Evolutionary conservation across 2,329 filamentous ascomycete genomes (phyloP), one percentile per base, ranked within the genome.

Genomic region (Sporothrix pallida): DNA sequence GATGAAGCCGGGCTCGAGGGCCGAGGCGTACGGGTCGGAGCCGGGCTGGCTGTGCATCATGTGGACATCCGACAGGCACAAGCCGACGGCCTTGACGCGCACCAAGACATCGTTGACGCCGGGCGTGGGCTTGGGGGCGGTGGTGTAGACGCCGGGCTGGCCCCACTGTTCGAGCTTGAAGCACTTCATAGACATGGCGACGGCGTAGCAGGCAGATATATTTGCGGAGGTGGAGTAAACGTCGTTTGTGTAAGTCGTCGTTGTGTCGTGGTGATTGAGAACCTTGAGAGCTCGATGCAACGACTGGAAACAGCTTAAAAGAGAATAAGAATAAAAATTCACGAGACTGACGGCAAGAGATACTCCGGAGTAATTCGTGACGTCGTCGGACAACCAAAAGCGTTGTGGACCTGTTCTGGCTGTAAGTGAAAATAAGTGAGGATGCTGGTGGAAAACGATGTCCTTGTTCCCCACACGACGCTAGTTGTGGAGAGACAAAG

Each of bases 1-100:
- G 4, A 67, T 72, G 20, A 63, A 71, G 12, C 26, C 42, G 20
- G 42, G 54, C n/a, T 71, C 56, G 0, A 71, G 42, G 6, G 13
- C 70, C 1, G 17, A 17, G 13, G 70, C 70, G 37, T 37, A 71
- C 6, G 70, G 70, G 13, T 71, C 70, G 6, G 56, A 50, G 17
- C 70, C 70, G 54, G 70, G 54, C 15, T 48, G 4, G 70, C 54
- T 62, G 70, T 63, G 70, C 54, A 71, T 50, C 70, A 71, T 71
- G 56, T 71, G 70, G 15, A 71, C 23, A 42, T 71, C 70, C 15
- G 70, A 71, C 6, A 50, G 12, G 23, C 70, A 71, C 4, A 71
- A 20, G 23, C 70, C 70, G 15, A 71, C 70, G 20, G 70, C 70
- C 70, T 71, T 71, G 56, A 71, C 70, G 44, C 70, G 70, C 5